Base-by-base conservation (phyloP, 2,329 filamentous ascomycete species). In the Exophiala xenobiotica region DNA sequence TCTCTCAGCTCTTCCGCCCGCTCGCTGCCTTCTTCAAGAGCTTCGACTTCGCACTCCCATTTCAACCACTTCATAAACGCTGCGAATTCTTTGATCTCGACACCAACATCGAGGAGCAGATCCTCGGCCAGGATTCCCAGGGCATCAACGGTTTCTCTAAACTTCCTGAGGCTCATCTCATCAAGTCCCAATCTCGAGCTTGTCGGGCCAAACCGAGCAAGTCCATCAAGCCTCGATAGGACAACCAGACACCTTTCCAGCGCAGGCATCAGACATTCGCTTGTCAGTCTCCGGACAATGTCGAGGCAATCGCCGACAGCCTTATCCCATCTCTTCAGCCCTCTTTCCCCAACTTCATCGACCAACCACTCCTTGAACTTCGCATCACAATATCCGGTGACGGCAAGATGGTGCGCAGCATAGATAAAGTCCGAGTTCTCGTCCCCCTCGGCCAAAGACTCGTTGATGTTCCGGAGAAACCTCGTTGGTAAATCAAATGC, bases 261-360 rank as follows among this genome's bases (percentile, higher is more conserved):
- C 0, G 89, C 90, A 0, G 93, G 93, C 2, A 97, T 77, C 45
- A 96, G 83, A 66, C 95, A 91, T 65, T 96, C 86, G 64, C 96
- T 91, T 0, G 90, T 77, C 9, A 97, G 77, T 46, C 82, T 80
- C 43, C 90, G 82, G 7, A 97, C 78, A 47, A 83, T 86, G 53
- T 88, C 84, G 16, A 96, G 85, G 1, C 90, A 89, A 3, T 83
- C 82, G 1, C 81, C 78, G 2, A 95, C 87, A 4, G 88, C 86
- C 64, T 92, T 95, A 57, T 97, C 91, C 93, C 93, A 99, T 42
- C 93, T 79, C 70, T 96, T 96, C 63, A 95, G 88, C 0, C 90
- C 90, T 56, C 88, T 77, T 65, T 95, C 89, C 6, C 83, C 82
- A 23, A 96, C 73, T 58, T 87, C 87, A 63, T 96, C 90, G 3